Conservation (phyloP, 768 basidiomycete genomes). For the Terana coerulea region DNA sequence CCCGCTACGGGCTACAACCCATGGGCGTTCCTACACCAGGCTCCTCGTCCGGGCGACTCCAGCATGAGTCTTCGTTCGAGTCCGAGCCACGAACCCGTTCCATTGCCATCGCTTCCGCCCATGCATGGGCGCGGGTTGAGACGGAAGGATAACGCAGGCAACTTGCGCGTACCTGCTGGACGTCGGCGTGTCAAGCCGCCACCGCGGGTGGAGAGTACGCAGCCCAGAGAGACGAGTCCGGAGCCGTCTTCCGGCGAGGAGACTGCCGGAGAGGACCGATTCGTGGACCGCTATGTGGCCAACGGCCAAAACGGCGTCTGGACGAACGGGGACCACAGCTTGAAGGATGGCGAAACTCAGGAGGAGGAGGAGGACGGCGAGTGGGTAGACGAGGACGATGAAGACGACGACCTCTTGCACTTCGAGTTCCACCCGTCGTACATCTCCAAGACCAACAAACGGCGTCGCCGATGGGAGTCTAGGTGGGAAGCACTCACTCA, state of each 20-base stretch:
- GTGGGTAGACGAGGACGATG: slow-evolving; percentile 68
- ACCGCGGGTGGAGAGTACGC: slow-evolving; percentile 78
- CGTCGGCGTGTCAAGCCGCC: slow-evolving; percentile 52
- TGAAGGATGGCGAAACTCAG: slow-evolving; percentile 21
- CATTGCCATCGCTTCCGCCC: slow-evolving; percentile 48
- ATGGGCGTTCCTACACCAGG: slow-evolving; percentile 61
- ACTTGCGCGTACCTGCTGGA: slow-evolving; percentile 27
- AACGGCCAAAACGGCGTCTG: slow-evolving; percentile 25
- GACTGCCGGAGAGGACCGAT: slow-evolving; percentile 63
- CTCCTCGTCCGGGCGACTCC: slow-evolving; percentile 23
- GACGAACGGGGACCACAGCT: slow-evolving; percentile 36
- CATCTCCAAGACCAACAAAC: slow-evolving; percentile 60
- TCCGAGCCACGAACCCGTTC: slow-evolving; percentile 65
- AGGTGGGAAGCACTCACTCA: slow-evolving; percentile 74
- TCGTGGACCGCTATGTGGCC: slow-evolving; percentile 19
- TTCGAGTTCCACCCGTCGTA: slow-evolving; percentile 75
- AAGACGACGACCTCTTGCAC: slow-evolving; percentile 68
- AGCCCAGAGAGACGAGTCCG: slow-evolving; percentile 77
- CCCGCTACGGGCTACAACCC: slow-evolving; percentile 60
- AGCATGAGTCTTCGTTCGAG: slow-evolving; percentile 65
- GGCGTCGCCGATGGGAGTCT: slow-evolving; percentile 68
- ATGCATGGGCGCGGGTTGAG: slow-evolving; percentile 43
- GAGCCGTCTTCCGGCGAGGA: slow-evolving; percentile 77
- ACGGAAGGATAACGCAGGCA: slow-evolving; percentile 38
- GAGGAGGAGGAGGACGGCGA: slow-evolving; percentile 43